Evolutionary conservation across 345 rosid genomes (phyloP).

Genomic region (Syzygium oleosum): DNA sequence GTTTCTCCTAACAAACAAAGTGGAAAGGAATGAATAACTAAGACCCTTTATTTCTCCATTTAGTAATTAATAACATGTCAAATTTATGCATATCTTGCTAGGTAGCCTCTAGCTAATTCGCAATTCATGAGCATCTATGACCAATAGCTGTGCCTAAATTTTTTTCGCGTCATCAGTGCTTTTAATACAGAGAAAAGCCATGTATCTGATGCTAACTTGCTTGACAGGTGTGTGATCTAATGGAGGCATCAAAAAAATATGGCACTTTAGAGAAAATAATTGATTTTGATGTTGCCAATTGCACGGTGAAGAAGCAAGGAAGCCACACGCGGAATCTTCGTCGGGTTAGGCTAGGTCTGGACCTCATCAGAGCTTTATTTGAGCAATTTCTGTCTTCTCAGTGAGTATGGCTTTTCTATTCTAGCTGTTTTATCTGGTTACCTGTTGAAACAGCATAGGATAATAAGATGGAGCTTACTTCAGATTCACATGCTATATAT

Average conservation of each 20-base stretch:
- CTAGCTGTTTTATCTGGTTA: neutral
- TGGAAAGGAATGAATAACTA: neutral
- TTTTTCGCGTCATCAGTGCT: neutral
- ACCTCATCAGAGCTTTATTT: conserved; percentile 11
- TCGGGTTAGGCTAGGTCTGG: conserved; percentile 13
- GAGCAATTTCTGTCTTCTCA: conserved; percentile 8
- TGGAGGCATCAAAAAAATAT: conserved; percentile 1
- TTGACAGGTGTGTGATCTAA: conserved; percentile 4
- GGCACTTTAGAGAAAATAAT: neutral
- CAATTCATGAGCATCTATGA: neutral
- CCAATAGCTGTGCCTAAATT: neutral
- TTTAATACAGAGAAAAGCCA: neutral
- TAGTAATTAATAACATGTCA: neutral
- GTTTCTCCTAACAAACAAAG: neutral
- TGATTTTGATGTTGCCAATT: conserved; percentile 1
- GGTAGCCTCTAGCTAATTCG: neutral
- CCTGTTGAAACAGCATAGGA: neutral
- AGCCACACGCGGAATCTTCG: conserved; percentile 12
- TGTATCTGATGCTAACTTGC: neutral
- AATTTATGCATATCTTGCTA: neutral
- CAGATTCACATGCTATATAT: neutral
- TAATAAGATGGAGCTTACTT: neutral
- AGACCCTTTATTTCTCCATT: neutral
- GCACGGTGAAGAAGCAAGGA: conserved; percentile 7
- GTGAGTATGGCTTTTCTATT: neutral